Evolutionary conservation across 495 filamentous ascomycete genomes (phyloP), one percentile per base, ranked within the genome.

Genomic region (Annulohypoxylon nitens): DNA sequence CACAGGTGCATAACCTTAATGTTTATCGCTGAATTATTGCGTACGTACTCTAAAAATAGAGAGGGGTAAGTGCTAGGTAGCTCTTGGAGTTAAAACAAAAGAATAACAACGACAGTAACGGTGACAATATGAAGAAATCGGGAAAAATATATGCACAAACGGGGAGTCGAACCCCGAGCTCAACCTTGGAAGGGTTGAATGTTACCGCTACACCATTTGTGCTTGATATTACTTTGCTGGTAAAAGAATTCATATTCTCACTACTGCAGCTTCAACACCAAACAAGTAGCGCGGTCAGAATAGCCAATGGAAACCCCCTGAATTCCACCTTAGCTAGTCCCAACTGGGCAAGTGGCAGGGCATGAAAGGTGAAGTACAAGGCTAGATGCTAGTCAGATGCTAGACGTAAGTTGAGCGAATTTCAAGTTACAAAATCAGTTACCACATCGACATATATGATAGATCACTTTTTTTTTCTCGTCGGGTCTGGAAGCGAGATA

Each of bases 121-220:
- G 12, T 43, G 12, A 43, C 11, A 54, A 45, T 6, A 45, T 6
- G 30, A 30, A 30, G 30, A 30, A 30, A 30, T 6, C 6, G 30
- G 16, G 20, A 2, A 53, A 61, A 69, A 65, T 57, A 3, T 50
- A 47, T 62, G 48, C 61, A 74, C 55, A 50, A 67, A 64, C 58
- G 61, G 66, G 66, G 66, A 69, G 67, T 74, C 67, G 62, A 61
- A 74, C 71, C 66, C 71, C 66, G 71, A 70, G 67, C 61, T 74
- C 67, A 70, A 74, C 71, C 71, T 69, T 74, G 67, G 71, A 70
- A 69, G 55, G 58, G 58, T 74, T 74, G 66, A 74, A 70, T 74
- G 71, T 70, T 74, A 70, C 67, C 67, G 62, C 65, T 66, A 74
- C 71, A 71, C 68, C 68, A 71, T 71, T 70, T 61, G 64, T 71